A percentile compares a stretch with the other conserved stretches of the same genome.
Evolutionary conservation across 1,139 yeast species (phyloP).

Genomic region (Zygoascus sp.): DNA sequence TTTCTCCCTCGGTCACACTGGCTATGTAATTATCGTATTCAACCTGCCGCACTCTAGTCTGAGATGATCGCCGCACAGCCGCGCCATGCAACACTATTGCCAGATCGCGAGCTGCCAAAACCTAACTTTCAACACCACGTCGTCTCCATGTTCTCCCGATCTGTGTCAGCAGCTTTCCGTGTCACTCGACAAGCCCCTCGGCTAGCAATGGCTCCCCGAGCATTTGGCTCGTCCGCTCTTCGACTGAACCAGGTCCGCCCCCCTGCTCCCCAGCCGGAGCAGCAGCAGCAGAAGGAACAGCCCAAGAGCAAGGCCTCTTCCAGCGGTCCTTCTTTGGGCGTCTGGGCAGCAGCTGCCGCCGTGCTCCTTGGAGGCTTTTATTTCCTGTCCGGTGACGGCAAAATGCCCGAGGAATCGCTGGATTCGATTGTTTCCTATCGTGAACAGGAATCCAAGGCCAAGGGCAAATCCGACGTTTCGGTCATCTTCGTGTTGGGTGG

Average conservation of each 20-base stretch:
- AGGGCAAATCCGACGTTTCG: slow-evolving; percentile 54
- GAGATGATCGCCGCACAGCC: too few species aligned
- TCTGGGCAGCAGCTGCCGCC: slow-evolving; percentile 5
- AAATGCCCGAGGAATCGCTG: slow-evolving; percentile 3
- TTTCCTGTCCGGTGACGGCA: slow-evolving; percentile 4
- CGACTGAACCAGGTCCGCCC: slow-evolving; percentile 8
- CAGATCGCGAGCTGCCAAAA: background rate
- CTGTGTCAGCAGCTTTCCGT: background rate
- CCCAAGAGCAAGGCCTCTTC: slow-evolving; percentile 1
- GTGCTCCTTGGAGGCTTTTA: slow-evolving; percentile 5
- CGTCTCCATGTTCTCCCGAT: background rate
- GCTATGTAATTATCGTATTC: background rate
- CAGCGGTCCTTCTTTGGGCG: slow-evolving; percentile 1
- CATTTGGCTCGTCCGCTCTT: background rate
- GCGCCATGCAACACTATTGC: background rate
- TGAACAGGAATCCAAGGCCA: background rate
- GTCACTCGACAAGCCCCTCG: background rate
- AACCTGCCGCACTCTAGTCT: too few species aligned
- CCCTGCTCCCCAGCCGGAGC: slow-evolving; percentile 4
- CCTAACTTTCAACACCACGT: background rate
- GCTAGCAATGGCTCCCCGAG: background rate
- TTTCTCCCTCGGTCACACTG: too few species aligned
- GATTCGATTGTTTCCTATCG: slow-evolving; percentile 6
- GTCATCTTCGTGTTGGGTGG: slow-evolving; percentile 79
- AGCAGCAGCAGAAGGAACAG: too few species aligned